These are phyloP conservation scores for Neurospora sp. DNA, from an alignment of 495 filamentous ascomycete genomes.

Conservation along the genomic window DNA sequence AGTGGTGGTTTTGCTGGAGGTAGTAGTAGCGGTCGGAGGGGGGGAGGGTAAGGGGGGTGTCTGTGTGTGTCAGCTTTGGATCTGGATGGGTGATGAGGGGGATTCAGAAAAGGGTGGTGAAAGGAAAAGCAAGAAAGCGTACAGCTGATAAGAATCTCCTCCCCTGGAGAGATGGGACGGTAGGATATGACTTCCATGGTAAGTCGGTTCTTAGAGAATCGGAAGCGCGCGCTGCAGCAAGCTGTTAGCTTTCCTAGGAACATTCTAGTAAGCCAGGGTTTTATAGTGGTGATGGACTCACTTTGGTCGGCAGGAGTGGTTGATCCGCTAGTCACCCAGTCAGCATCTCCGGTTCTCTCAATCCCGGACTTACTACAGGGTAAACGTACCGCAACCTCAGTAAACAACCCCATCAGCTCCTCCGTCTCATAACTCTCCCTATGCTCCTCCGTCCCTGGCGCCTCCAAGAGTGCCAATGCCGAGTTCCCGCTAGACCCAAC, in stretches of 20 bases:
- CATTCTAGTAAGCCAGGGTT: background rate
- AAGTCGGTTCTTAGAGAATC: conserved; percentile 24
- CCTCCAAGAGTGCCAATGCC: background rate
- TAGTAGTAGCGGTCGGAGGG: conserved; percentile 15
- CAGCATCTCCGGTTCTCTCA: background rate
- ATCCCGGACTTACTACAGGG: background rate
- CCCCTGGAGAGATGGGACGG: conserved; percentile 28
- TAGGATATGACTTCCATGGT: conserved; percentile 29
- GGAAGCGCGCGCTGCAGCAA: conserved; percentile 22
- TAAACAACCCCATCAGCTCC: conserved; percentile 27
- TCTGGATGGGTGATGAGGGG: background rate
- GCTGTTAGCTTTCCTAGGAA: conserved; percentile 4
- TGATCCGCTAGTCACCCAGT: conserved; percentile 24
- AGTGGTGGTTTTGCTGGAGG: conserved; percentile 26
- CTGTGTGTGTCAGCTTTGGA: conserved; percentile 3
- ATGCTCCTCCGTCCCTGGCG: rapidly evolving
- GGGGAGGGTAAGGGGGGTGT: conserved; percentile 22
- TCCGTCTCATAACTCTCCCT: conserved; percentile 7
- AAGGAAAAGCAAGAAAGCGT: background rate
- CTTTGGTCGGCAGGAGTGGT: conserved; percentile 35
- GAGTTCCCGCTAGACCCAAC: background rate
- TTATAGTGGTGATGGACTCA: conserved; percentile 13
- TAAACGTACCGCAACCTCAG: conserved; percentile 25
- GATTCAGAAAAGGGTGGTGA: too few relatives aligned
- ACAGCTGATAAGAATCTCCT: conserved; percentile 36